A percentile compares a stretch with the other conserved stretches of the same genome.
These are phyloP conservation scores for Durusdinium trenchii DNA, from an alignment of 73 alveolate genomes.

Conservation along the genomic window DNA sequence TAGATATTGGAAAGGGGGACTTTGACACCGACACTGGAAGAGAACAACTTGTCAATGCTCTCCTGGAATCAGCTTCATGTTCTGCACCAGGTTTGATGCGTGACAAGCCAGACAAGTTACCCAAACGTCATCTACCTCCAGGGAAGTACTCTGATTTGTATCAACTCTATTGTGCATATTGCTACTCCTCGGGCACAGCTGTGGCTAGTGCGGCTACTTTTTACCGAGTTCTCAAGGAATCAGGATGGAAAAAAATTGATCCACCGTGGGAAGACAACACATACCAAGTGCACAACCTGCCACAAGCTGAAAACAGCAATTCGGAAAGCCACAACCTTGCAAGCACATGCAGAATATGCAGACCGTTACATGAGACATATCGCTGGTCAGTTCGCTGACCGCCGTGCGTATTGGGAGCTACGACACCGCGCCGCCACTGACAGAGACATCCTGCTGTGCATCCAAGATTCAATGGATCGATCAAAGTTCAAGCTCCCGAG, in stretches of 20 bases:
- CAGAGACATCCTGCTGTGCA: background rate
- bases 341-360: background rate
- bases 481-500: constrained; percentile 15
- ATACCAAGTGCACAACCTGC: constrained; percentile 25
- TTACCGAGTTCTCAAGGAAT: background rate
- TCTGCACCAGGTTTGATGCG: constrained; percentile 20
- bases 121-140: constrained; percentile 28
- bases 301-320: background rate
- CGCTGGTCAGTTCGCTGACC: constrained; percentile 52
- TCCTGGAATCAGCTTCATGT: background rate
- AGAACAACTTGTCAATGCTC: background rate
- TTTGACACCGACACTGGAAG: background rate
- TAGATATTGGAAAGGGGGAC: background rate
- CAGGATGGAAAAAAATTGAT: constrained; percentile 23
- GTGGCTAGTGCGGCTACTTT: background rate
- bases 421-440: background rate
- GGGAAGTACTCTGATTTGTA: constrained; percentile 34
- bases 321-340: background rate
- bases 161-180: background rate
- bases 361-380: constrained; percentile 35
- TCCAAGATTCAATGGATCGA: constrained; percentile 49
- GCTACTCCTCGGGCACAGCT: background rate
- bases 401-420: background rate
- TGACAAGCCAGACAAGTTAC: background rate
- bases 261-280: background rate